Evolutionary conservation across 176 grass and related monocot species (phyloP).

Genomic region (Eremochloa ophiuroides): DNA sequence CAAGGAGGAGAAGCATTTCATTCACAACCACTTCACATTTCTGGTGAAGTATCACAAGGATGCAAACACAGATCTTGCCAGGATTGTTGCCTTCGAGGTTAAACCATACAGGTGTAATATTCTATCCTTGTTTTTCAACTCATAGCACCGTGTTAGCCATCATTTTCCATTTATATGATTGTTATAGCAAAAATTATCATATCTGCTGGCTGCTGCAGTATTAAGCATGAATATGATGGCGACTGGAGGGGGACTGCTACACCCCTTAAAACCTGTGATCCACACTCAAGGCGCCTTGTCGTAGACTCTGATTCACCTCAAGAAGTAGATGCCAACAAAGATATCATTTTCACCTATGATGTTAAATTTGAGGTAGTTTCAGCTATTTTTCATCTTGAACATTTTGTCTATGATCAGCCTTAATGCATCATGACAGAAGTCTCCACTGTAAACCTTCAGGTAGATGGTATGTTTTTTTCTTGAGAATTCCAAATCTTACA

Average conservation of each 20-base stretch:
- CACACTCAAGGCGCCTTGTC: constrained; percentile 49
- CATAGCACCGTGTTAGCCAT: background rate
- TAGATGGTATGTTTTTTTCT: background rate
- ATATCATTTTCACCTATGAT: constrained; percentile 77
- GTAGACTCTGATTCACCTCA: constrained; percentile 62
- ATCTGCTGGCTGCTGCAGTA: constrained; percentile 28
- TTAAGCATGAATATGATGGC: constrained; percentile 72
- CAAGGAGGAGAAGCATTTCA: constrained; percentile 84
- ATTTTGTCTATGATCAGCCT: background rate
- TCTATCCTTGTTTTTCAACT: background rate
- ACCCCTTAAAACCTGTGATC: constrained; percentile 59
- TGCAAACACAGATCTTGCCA: constrained; percentile 50
- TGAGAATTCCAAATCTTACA: background rate
- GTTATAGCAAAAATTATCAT: background rate
- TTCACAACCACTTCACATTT: constrained; percentile 89
- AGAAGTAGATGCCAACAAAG: constrained; percentile 61
- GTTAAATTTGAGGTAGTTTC: constrained; percentile 61
- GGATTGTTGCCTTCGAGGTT: constrained; percentile 91
- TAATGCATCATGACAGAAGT: background rate
- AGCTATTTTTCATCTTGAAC: background rate
- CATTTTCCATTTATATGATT: background rate
- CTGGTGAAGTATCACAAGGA: constrained; percentile 81
- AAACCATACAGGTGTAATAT: constrained; percentile 67
- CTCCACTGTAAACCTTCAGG: background rate
- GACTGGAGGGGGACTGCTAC: constrained; percentile 56